Base-by-base conservation (phyloP, 2,329 filamentous ascomycete species). In the Epichloe festucae region DNA sequence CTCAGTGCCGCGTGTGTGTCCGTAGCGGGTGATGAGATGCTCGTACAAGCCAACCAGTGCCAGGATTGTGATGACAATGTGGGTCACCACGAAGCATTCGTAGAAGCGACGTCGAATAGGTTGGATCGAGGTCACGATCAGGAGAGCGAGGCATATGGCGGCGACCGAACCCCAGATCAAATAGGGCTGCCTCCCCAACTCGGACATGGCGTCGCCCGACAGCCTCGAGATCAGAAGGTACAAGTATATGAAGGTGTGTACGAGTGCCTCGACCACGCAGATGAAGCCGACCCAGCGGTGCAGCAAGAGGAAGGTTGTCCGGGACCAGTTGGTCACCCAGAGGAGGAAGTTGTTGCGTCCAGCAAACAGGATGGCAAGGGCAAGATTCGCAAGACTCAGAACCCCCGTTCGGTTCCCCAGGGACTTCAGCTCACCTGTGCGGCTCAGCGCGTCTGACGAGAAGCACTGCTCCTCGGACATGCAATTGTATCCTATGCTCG, bases 191-290 rank as follows among this genome's bases (percentile, higher is more conserved):
- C 68, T 63, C 5, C 8, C 17, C 19, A 42, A 42, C 15, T 42
- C 10, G 19, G 40, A 42, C 40, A 42, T 4, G 17, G 15, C 40
- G 1, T n/a, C 15, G 10, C 40, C 17, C 5, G 40, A 42, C 17
- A 42, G 40, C 10, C 8, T 54, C 50, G 14, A 51, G 48, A 17
- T 65, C 62, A 52, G 23, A 17, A 55, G 38, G 52, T 64, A 65
- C 38, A 63, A 51, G 2, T 67, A 59, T 53, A 68, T 58, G 5
- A 63, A 43, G 2, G 65, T 67, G 54, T 70, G 67, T 3, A 69
- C 19, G 1, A 89, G 83, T 7, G 87, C 89, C 71, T 90, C 87
- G 72, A 87, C 89, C 55, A 91, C 85, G 62, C 86, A 86, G 40
- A 82, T 82, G 73, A 81, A 91, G 0, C 61, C 66, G 12, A 68